Base-by-base conservation (phyloP, 2,329 filamentous ascomycete genomes). In the Zymoseptoria brevis region DNA sequence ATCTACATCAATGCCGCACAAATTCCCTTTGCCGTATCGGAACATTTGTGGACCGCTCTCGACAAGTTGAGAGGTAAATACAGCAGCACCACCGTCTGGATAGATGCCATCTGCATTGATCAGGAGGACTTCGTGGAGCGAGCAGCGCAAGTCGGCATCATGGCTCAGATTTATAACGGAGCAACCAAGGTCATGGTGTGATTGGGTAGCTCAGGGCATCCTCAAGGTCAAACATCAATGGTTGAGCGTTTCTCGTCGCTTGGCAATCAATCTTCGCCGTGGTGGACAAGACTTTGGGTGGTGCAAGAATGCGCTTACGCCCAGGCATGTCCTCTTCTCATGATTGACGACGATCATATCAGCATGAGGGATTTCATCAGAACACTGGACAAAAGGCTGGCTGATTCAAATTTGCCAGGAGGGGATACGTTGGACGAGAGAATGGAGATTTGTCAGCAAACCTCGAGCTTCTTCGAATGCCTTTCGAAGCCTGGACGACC, bases 61-160 rank as follows among this genome's bases (percentile, higher is more conserved):
- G 5, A 45, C 13, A 45, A 5, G 13, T n/a, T 45, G 11, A 45
- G 35, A 7, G 6, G 13, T n/a, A 13, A 1, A 3, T 16, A 9
- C 13, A 3, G 35, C 5, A 11, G 5, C 7, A n/a, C 6, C 35
- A 6, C 5, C 11, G 4, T 64, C 0, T 65, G 63, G 62, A 49
- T 59, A 3, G 63, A 64, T 53, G 62, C 61, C 7, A 54, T 65
- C 8, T 65, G 61, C 50, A 64, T 64, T 22, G 60, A 65, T 54
- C 63, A 65, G 45, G 50, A 52, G 11, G 54, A 62, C 41, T 19
- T 57, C 2, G 26, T n/a, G 3, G 63, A 65, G 53, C 52, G 59
- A 22, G 53, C 55, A 2, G 21, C 50, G 3, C 63, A 65, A 26
- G 63, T 64, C 1, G 53, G 50, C 19, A 58, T 62, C 50, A 65